Evolutionary conservation across 352 stramenopile species (phyloP).

Genomic region (Aphanomyces euteiches): DNA sequence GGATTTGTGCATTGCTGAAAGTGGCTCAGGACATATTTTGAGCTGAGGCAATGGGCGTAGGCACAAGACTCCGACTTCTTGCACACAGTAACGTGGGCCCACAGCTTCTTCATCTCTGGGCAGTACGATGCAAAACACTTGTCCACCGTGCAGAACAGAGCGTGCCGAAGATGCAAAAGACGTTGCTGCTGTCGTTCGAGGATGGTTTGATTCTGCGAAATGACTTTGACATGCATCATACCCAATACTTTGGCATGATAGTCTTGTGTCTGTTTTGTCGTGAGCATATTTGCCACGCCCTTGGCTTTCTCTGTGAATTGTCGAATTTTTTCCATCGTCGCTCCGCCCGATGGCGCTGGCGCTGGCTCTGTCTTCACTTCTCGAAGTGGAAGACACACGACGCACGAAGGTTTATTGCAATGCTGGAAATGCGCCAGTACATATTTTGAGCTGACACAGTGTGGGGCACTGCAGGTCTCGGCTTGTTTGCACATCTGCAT

Average conservation of each 20-base stretch:
- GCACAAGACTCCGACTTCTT: slow-evolving; percentile 87
- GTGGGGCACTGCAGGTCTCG: slow-evolving; percentile 78
- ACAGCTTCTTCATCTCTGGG: slow-evolving; percentile 87
- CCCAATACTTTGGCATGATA: slow-evolving; percentile 29
- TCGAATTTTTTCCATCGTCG: slow-evolving; percentile 20
- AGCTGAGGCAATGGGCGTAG: slow-evolving; percentile 87
- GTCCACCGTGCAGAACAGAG: slow-evolving; percentile 86
- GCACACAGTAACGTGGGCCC: slow-evolving; percentile 91
- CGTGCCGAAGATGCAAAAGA: slow-evolving; percentile 86
- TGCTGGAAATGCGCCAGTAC: slow-evolving; percentile 91
- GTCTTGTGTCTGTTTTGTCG: slow-evolving; percentile 22
- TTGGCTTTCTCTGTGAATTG: slow-evolving; percentile 31
- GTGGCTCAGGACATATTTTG: slow-evolving; percentile 87
- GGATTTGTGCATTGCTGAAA: slow-evolving; percentile 90
- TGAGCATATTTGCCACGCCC: slow-evolving; percentile 23
- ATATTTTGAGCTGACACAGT: slow-evolving; percentile 88
- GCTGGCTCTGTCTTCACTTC: slow-evolving; percentile 11
- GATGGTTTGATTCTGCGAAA: slow-evolving; percentile 45
- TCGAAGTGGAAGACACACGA: slow-evolving; percentile 85
- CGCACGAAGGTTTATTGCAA: slow-evolving; percentile 85
- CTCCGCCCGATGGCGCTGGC: neutral
- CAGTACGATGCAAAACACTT: slow-evolving; percentile 87
- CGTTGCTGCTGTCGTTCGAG: slow-evolving; percentile 90
- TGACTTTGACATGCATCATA: slow-evolving; percentile 24
- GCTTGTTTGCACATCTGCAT: slow-evolving; percentile 90